These are phyloP conservation scores for Postia placenta DNA, from an alignment of 768 basidiomycete genomes.

Conservation along the genomic window DNA sequence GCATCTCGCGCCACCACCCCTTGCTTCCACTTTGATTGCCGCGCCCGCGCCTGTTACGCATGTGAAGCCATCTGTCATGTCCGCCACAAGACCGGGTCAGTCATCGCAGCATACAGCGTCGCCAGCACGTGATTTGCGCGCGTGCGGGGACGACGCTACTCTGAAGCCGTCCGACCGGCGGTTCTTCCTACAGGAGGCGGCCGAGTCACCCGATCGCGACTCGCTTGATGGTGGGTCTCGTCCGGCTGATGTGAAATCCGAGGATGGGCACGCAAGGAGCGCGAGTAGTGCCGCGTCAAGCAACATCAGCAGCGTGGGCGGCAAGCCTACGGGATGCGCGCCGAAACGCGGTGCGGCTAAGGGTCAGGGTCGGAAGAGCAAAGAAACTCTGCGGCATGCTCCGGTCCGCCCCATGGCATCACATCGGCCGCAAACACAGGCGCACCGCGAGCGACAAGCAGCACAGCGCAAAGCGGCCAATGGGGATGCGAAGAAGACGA, in stretches of 20 bases:
- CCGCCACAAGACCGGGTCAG: conserved; percentile 4
- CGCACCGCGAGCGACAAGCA: conserved; percentile 15
- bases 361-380: conserved; percentile 25
- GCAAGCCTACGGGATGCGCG: conserved; percentile 5
- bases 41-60: conserved; percentile 8
- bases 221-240: conserved; percentile 28
- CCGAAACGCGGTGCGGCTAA: conserved; percentile 16
- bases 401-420: conserved; percentile 21
- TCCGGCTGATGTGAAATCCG: conserved; percentile 3
- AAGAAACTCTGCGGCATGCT: conserved; percentile 24
- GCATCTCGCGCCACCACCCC: conserved; percentile 24
- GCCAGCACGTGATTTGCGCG: not conserved
- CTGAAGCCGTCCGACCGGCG: conserved; percentile 33
- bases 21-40: conserved; percentile 15
- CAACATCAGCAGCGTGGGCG: conserved; percentile 19
- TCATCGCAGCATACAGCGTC: conserved; percentile 2
- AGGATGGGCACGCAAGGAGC: conserved; percentile 12
- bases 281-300: conserved; percentile 32
- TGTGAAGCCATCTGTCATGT: conserved; percentile 7
- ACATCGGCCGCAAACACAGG: conserved; percentile 23
- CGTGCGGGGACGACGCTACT: conserved; percentile 21
- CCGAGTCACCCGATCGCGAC: conserved; percentile 30
- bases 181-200: conserved; percentile 37
- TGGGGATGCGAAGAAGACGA: conserved; percentile 19
- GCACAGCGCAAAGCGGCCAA: conserved; percentile 15